A percentile compares a stretch with the other conserved stretches of the same genome.
These are phyloP conservation scores for Prunus salicina DNA, from an alignment of 306 rosid species.

Conservation along the genomic window DNA sequence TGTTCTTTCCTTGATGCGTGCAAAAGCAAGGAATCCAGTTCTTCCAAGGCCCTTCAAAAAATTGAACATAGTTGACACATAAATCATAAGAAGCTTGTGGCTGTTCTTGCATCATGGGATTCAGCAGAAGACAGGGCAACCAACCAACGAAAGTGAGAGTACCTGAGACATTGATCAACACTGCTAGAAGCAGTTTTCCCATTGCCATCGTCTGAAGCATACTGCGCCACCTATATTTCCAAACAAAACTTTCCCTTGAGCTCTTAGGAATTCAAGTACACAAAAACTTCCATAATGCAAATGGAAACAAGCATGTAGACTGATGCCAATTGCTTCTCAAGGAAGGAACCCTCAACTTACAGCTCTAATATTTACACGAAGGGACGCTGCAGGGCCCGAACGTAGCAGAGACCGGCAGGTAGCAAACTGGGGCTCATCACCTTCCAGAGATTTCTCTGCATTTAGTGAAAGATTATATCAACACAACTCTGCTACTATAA, in stretches of 20 bases:
- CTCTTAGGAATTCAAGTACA: constrained; percentile 15
- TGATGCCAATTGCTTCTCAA: not conserved
- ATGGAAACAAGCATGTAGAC: constrained; percentile 8
- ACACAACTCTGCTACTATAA: not conserved
- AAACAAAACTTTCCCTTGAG: constrained; percentile 18
- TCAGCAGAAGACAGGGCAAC: not conserved
- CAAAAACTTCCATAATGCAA: constrained; percentile 2
- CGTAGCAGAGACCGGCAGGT: constrained; percentile 77
- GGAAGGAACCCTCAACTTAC: constrained; percentile 43
- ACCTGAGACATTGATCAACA: constrained; percentile 92
- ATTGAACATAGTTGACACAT: constrained; percentile 15
- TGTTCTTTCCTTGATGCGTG: constrained; percentile 86
- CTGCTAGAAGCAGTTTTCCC: constrained; percentile 55
- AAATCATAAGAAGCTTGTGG: not conserved
- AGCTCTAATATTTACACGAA: constrained; percentile 78
- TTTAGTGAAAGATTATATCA: not conserved
- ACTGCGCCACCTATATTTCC: constrained; percentile 69
- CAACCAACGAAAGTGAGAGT: not conserved
- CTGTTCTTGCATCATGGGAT: not conserved
- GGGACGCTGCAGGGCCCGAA: constrained; percentile 88
- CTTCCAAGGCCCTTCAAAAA: constrained; percentile 78
- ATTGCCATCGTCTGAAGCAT: constrained; percentile 76
- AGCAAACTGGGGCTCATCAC: constrained; percentile 57
- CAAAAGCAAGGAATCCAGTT: constrained; percentile 69
- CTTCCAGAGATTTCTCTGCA: constrained; percentile 64